Evolutionary conservation across 164 flowering plant genomes (phyloP).

Genomic region (Cinnamomum chago): DNA sequence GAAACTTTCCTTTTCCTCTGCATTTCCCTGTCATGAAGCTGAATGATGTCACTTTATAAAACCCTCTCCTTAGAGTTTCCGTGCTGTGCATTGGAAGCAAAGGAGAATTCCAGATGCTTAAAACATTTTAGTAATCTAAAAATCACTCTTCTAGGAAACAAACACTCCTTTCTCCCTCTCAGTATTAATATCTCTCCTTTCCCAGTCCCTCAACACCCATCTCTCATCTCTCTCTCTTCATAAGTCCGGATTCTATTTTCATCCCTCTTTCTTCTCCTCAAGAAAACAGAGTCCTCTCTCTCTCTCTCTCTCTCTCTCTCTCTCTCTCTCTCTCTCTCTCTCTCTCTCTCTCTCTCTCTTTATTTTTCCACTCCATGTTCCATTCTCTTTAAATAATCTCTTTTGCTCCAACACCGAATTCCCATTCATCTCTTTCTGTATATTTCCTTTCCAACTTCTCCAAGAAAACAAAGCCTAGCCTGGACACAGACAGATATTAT

Average conservation of each 20-base stretch:
- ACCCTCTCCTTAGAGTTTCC: constrained; percentile 25
- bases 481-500: background rate
- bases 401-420: background rate
- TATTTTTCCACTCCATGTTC: no score
- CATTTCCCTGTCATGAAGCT: no score
- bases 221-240: background rate
- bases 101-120: constrained; percentile 2
- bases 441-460: background rate
- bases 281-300: background rate
- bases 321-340: background rate
- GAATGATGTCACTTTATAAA: constrained; percentile 10
- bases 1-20: no score
- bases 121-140: background rate
- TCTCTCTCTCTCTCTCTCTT: background rate
- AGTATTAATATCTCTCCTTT: no score
- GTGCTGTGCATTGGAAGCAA: background rate
- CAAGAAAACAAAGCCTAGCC: background rate
- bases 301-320: no score
- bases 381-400: no score
- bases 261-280: background rate
- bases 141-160: background rate
- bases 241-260: background rate
- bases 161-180: background rate
- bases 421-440: background rate
- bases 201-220: no score